These are phyloP conservation scores for Colletotrichum tropicicola DNA, from an alignment of 2,329 filamentous ascomycete genomes.

Conservation along the genomic window DNA sequence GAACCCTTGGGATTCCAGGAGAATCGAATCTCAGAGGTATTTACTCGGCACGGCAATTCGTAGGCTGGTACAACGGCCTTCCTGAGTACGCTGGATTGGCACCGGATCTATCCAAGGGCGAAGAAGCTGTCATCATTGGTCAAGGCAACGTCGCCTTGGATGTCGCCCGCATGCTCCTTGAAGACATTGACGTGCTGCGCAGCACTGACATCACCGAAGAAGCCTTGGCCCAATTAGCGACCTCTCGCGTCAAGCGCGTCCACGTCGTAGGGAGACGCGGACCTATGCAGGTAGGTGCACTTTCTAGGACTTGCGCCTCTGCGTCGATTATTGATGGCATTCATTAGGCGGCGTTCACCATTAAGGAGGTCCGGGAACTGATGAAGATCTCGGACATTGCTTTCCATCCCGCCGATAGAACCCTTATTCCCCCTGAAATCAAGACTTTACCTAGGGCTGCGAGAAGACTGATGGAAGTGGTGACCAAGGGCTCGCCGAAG, in stretches of 20 bases:
- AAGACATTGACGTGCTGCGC: conserved; percentile 75
- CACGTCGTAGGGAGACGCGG: conserved; percentile 90
- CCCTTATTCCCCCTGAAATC: conserved; percentile 73
- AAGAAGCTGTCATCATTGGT: conserved; percentile 88
- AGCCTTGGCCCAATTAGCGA: conserved; percentile 77
- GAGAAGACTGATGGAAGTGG: conserved; percentile 81
- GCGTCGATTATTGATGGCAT: background rate
- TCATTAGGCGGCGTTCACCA: conserved; percentile 86
- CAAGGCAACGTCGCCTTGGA: conserved; percentile 97
- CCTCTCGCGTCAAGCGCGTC: conserved; percentile 80
- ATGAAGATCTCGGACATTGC: conserved; percentile 78
- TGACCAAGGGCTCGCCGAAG: conserved; percentile 76
- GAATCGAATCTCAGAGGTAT: conserved; percentile 78
- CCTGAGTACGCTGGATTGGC: conserved; percentile 79
- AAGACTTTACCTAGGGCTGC: conserved; percentile 78
- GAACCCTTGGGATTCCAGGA: conserved; percentile 79
- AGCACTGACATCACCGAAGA: conserved; percentile 91
- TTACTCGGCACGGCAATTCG: conserved; percentile 90
- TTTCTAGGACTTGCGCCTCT: background rate
- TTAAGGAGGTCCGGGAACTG: conserved; percentile 92
- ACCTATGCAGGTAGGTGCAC: conserved; percentile 76
- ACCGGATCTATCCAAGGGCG: conserved; percentile 78
- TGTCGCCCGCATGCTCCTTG: conserved; percentile 87
- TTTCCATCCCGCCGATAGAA: conserved; percentile 74
- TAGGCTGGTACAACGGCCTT: conserved; percentile 98